Base-by-base conservation (phyloP, 2,329 filamentous ascomycete genomes). In the Colletotrichum tofieldiae region DNA sequence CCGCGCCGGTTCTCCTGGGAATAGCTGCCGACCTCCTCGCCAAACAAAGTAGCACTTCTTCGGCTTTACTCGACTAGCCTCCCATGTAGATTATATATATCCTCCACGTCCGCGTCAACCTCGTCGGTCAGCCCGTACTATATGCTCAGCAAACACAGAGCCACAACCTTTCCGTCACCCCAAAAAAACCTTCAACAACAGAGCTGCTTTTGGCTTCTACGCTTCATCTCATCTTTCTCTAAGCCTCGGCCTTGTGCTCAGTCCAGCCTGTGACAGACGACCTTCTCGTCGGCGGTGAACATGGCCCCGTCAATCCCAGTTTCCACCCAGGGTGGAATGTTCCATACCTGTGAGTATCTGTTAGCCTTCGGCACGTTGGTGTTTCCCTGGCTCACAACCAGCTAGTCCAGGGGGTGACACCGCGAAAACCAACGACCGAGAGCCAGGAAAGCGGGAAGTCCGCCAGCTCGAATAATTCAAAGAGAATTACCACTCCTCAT, bases 401-500 rank as follows among this genome's bases (percentile, higher is more conserved):
- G 26, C 23, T 32, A 75, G 73, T 75, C 29, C 73, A 75, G 37
- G 73, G 73, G 29, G 73, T 75, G n/a, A 75, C 73, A 14, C 73
- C 73, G 32, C 68, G 72, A n/a, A 75, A 75, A 58, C 72, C 67
- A n/a, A 37, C 65, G 6, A 56, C 23, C 43, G 72, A 74, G 23
- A 66, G 67, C n/a, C 73, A 74, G 20, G 73, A 74, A 26, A 80
- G 78, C 76, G 77, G 80, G 68, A 87, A 85, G 73, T 75, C 84
- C 35, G 83, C 80, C 67, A 81, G 81, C 45, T 78, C 77, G 11
- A 76, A 77, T 29, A 79, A 81, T 11, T 80, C 82, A 59, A 87
- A 88, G 80, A 84, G 87, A 75, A 87, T 88, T 76, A 89, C 87
- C 45, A 89, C 87, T 70, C 85, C 86, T 35, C 87, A 93, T 77